phyloP scores from a whole-genome alignment of 2,329 filamentous ascomycete species.

The Fusarium goolgardi region DNA sequence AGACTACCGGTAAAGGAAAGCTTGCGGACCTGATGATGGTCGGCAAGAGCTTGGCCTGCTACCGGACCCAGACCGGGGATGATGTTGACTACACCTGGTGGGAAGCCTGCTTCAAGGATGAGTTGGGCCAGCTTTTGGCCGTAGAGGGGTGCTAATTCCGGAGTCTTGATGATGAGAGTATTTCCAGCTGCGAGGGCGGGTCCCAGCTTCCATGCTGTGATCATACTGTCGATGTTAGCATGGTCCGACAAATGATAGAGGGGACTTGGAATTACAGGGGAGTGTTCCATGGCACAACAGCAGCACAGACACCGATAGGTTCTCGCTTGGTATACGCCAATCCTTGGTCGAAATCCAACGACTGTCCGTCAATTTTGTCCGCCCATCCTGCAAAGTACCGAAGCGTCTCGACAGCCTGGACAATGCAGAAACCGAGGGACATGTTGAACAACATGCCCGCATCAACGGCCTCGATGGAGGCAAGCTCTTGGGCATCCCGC shows the following conservation, averaged over 20 bases:
- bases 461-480: constrained; percentile 82
- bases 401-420: constrained; percentile 52
- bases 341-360: constrained; percentile 76
- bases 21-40: constrained; percentile 75
- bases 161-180: constrained; percentile 69
- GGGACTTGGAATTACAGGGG: constrained; percentile 55
- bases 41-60: constrained; percentile 73
- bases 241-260: rapidly evolving
- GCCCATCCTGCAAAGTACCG: constrained; percentile 80
- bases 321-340: constrained; percentile 81
- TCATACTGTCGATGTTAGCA: constrained; percentile 21
- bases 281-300: constrained; percentile 81
- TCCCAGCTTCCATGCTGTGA: constrained; percentile 66
- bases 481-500: constrained; percentile 76
- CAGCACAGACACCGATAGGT: constrained; percentile 75
- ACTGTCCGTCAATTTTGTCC: constrained; percentile 85
- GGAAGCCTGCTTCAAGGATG: constrained; percentile 77
- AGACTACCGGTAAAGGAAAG: constrained; percentile 81
- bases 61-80: constrained; percentile 74
- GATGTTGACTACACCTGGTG: constrained; percentile 78
- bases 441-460: constrained; percentile 77
- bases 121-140: constrained; percentile 71
- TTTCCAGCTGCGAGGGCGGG: constrained; percentile 72
- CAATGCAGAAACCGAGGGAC: constrained; percentile 58
- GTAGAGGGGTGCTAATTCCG: constrained; percentile 71